Evolutionary conservation across 1,139 yeast species (phyloP).

Genomic region (Yamadazyma siamensis): DNA sequence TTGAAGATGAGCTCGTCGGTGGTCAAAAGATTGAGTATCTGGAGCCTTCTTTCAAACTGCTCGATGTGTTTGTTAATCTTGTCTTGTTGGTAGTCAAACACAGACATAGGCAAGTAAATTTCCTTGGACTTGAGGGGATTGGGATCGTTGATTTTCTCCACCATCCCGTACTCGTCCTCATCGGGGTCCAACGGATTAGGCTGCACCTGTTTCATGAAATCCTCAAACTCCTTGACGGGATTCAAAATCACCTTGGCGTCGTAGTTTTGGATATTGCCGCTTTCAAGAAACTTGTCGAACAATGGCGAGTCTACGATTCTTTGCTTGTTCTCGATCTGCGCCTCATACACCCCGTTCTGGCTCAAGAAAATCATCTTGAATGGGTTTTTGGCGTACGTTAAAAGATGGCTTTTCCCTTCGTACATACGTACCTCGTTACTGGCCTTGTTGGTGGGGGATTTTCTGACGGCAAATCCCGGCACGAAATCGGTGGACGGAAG

Average conservation of each 20-base stretch:
- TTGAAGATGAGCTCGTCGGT: constrained; percentile 20
- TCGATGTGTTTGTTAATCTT: constrained; percentile 19
- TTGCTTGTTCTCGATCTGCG: constrained; percentile 18
- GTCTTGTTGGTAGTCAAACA: constrained; percentile 21
- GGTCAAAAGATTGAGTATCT: constrained; percentile 12
- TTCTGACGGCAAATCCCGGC: constrained; percentile 24
- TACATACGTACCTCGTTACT: constrained; percentile 24
- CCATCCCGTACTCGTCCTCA: constrained; percentile 22
- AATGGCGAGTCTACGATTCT: constrained; percentile 22
- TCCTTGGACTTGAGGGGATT: constrained; percentile 15
- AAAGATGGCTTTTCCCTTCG: constrained; percentile 42
- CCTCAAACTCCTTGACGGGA: constrained; percentile 19
- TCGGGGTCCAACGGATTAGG: constrained; percentile 16
- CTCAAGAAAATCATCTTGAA: constrained; percentile 39
- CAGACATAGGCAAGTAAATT: constrained; percentile 16
- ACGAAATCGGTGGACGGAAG: constrained; percentile 18
- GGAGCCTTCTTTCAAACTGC: constrained; percentile 15
- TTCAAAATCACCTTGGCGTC: constrained; percentile 16
- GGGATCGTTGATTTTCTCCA: constrained; percentile 16
- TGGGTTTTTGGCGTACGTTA: constrained; percentile 44
- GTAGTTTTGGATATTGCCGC: constrained; percentile 15
- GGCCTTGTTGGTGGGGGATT: constrained; percentile 23
- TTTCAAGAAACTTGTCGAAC: constrained; percentile 19
- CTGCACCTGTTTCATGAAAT: constrained; percentile 13
- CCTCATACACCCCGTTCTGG: constrained; percentile 31